Evolutionary conservation across 2,329 filamentous ascomycete species (phyloP).

Genomic region (Zasmidium citrigriseum): DNA sequence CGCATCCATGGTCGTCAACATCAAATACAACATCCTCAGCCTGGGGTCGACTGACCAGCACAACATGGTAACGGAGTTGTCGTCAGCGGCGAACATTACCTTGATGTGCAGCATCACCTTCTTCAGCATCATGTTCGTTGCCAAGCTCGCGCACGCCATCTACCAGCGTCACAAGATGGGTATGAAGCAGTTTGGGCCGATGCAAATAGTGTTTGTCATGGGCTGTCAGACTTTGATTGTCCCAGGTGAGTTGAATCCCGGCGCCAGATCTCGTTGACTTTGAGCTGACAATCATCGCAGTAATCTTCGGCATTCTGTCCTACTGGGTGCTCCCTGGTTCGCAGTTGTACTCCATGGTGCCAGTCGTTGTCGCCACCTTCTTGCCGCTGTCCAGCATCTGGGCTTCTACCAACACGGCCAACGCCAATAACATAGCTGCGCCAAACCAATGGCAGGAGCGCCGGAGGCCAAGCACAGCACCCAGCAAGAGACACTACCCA

Average conservation of each 20-base stretch:
- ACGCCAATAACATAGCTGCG: constrained; percentile 27
- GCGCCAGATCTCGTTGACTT: constrained; percentile 1
- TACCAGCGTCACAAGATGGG: constrained; percentile 57
- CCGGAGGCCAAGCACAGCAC: constrained; percentile 13
- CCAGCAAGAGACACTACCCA: constrained; percentile 12
- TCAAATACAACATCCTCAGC: constrained; percentile 27
- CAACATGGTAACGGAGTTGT: constrained; percentile 40
- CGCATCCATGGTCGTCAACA: constrained; percentile 53
- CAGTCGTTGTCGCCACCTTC: constrained; percentile 62
- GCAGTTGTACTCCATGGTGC: constrained; percentile 56
- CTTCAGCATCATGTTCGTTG: constrained; percentile 63
- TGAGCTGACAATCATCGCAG: constrained; percentile 41
- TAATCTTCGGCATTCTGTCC: constrained; percentile 61
- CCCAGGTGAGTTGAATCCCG: constrained; percentile 53
- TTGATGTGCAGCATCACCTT: constrained; percentile 60
- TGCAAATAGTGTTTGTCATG: constrained; percentile 69
- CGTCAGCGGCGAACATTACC: constrained; percentile 50
- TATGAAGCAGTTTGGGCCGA: constrained; percentile 62
- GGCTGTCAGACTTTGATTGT: constrained; percentile 66
- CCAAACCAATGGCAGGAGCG: constrained; percentile 21
- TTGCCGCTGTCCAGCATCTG: constrained; percentile 68
- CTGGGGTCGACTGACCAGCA: constrained; percentile 16
- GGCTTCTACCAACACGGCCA: constrained; percentile 50
- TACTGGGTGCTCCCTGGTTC: constrained; percentile 51
- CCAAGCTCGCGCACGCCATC: constrained; percentile 62